phyloP scores from a whole-genome alignment of 192 early-diverging fungal species.

The Umbelopsis ramanniana region DNA sequence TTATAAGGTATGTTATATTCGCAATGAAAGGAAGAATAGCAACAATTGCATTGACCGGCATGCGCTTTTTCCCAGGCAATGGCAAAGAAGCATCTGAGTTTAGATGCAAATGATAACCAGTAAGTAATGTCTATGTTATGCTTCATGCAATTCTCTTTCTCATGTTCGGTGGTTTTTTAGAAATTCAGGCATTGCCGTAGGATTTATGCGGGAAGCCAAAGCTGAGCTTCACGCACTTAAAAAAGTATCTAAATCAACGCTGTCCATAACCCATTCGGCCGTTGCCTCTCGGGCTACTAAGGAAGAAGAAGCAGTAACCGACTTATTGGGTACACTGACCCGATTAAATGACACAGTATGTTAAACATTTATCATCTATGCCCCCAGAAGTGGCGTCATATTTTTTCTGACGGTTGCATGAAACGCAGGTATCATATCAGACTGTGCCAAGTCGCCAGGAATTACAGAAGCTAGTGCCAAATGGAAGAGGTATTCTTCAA shows the following conservation, averaged over 20 bases:
- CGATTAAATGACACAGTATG: conserved; percentile 62
- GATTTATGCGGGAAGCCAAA: conserved; percentile 54
- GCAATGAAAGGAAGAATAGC: neutral
- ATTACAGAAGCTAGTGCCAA: conserved; percentile 54
- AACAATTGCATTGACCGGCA: neutral
- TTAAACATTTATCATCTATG: neutral
- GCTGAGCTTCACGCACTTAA: conserved; percentile 46
- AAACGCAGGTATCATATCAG: conserved; percentile 50
- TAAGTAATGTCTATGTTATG: conserved; percentile 33
- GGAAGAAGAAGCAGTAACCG: conserved; percentile 52
- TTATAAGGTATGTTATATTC: conserved; percentile 41
- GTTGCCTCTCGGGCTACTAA: conserved; percentile 49
- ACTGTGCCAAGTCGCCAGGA: conserved; percentile 51
- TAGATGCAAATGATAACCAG: conserved; percentile 64
- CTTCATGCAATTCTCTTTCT: neutral
- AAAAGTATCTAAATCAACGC: conserved; percentile 50
- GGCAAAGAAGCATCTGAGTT: conserved; percentile 55
- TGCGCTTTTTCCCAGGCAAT: conserved; percentile 48
- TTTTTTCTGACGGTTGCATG: neutral
- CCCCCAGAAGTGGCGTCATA: neutral
- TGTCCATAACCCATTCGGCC: conserved; percentile 35
- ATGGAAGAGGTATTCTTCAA: conserved; percentile 52
- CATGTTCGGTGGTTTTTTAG: conserved; percentile 29
- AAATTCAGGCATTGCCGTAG: conserved; percentile 58
- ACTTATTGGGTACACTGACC: conserved; percentile 43